These are phyloP conservation scores for Huntiella abstrusa DNA, from an alignment of 2,329 filamentous ascomycete genomes.

Conservation along the genomic window DNA sequence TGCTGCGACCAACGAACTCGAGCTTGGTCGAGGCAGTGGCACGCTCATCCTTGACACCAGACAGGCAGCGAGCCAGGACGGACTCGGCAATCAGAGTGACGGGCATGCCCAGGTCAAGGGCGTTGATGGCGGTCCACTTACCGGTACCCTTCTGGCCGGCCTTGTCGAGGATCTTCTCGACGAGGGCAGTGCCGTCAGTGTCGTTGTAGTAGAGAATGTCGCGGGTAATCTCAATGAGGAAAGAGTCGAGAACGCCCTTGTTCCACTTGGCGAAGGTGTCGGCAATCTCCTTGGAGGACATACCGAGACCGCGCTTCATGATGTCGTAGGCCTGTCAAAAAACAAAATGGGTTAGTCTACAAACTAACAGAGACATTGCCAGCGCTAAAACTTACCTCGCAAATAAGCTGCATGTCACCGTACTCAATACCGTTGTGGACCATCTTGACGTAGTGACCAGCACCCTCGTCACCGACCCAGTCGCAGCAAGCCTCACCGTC, in stretches of 20 bases:
- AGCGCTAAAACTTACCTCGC: slow-evolving; percentile 50
- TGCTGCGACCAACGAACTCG: slow-evolving; percentile 50
- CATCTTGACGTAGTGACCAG: slow-evolving; percentile 99
- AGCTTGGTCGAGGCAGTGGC: slow-evolving; percentile 62
- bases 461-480: slow-evolving; percentile 98
- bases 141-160: slow-evolving; percentile 98
- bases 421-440: slow-evolving; percentile 99
- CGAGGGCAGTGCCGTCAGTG: slow-evolving; percentile 71
- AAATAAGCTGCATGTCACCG: slow-evolving; percentile 99
- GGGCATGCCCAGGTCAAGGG: slow-evolving; percentile 93
- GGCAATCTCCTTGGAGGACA: slow-evolving; percentile 85
- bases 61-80: slow-evolving; percentile 87
- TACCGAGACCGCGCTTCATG: slow-evolving; percentile 90
- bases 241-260: slow-evolving; percentile 94
- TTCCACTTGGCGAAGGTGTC: slow-evolving; percentile 94
- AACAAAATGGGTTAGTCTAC: background rate
- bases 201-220: slow-evolving; percentile 99
- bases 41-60: slow-evolving; percentile 87
- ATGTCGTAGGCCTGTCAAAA: slow-evolving; percentile 78
- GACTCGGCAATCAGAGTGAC: slow-evolving; percentile 96
- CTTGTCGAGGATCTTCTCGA: slow-evolving; percentile 98
- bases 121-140: slow-evolving; percentile 99
- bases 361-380: background rate
- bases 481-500: slow-evolving; percentile 96
- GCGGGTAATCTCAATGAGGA: slow-evolving; percentile 97